Evolutionary conservation across 345 rosid species (phyloP).

Genomic region (Hibiscus mutabilis): DNA sequence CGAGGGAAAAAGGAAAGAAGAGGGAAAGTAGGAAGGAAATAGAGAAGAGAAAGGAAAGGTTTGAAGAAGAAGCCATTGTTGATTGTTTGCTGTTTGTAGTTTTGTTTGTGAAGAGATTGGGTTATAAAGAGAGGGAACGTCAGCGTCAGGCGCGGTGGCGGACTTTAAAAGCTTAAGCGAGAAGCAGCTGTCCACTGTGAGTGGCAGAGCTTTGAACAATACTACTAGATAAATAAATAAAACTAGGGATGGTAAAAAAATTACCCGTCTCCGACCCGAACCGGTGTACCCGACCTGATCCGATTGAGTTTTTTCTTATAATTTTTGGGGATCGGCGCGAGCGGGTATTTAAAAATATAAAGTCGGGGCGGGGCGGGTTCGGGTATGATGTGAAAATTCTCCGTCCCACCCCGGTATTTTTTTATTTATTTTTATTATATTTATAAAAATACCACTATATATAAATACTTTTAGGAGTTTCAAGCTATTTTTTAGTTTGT

Average conservation of each 20-base stretch:
- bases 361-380: too few species aligned
- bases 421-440: too few species aligned
- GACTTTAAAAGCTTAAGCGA: not conserved
- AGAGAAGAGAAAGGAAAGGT: constrained; percentile 15
- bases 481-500: too few species aligned
- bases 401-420: too few species aligned
- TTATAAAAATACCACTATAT: too few species aligned
- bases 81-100: not conserved
- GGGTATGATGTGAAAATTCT: too few species aligned
- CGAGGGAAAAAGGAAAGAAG: constrained; percentile 13
- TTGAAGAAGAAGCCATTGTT: not conserved
- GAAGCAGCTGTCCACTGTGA: not conserved
- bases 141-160: not conserved
- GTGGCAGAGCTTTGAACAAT: not conserved
- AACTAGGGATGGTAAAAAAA: not conserved
- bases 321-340: too few species aligned
- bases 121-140: not conserved
- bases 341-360: too few species aligned
- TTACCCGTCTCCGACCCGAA: too few species aligned
- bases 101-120: not conserved
- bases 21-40: constrained; percentile 10
- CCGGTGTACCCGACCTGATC: too few species aligned
- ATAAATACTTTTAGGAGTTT: too few species aligned
- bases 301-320: too few species aligned
- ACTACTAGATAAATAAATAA: not conserved